Evolutionary conservation across 2,329 filamentous ascomycete genomes (phyloP), one percentile per base, ranked within the genome.

Genomic region (Verticillium dahliae): DNA sequence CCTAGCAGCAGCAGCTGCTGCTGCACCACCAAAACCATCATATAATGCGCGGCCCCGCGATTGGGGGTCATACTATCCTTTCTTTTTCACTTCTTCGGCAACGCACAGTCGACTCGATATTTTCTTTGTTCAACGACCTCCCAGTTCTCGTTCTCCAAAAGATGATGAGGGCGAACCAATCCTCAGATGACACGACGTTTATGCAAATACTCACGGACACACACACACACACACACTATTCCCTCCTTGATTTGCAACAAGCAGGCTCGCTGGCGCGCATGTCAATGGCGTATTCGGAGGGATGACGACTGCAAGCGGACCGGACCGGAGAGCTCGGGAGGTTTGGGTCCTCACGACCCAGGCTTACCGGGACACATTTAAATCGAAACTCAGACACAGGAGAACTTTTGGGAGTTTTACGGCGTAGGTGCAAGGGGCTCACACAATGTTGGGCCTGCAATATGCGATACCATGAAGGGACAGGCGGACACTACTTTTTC

Each of bases 381-480:
- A 13, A 37, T 37, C 35, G 45, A 22, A 22, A n/a, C 45, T 18
- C 7, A 37, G 45, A 22, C 45, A n/a, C n/a, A 50, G 45, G 45
- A 50, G 45, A 50, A 37, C 27, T 38, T 52, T 35, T 54, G 41
- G 58, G 58, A 59, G 58, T 59, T 59, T 59, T 59, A 59, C 41
- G 58, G 58, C 58, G 58, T 22, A 45, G 58, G 58, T 45, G 38
- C 31, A 15, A 37, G 37, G 58, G 34, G 41, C 15, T 55, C 38
- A 58, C 38, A 58, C 22, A 33, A 33, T 41, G 39, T 31, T 35
- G 13, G 33, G 54, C 54, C 27, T n/a, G 54, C 18, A 13, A 56
- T 35, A 56, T 35, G 54, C 57, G 58, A 59, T 59, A 59, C 58
- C 58, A 59, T n/a, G 58, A 55, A 59, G 50, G 58, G 54, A 50